These are phyloP conservation scores for Aspergillus funiculosus DNA, from an alignment of 495 filamentous ascomycete species.

Conservation along the genomic window DNA sequence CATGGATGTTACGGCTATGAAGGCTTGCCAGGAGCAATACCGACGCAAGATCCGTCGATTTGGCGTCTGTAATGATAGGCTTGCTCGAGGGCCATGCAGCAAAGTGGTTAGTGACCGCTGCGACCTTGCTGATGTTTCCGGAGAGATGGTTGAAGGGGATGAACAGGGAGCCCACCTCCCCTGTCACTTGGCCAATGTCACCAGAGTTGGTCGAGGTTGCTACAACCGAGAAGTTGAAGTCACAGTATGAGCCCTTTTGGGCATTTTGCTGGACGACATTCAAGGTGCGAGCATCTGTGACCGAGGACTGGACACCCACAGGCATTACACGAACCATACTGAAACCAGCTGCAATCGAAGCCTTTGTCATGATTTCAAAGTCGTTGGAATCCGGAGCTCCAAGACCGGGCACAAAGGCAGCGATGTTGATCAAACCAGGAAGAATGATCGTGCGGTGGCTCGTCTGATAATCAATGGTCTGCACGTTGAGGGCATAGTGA, in stretches of 20 bases:
- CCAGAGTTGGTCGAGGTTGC: constrained; percentile 72
- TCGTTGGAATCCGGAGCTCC: constrained; percentile 59
- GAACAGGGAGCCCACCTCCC: constrained; percentile 77
- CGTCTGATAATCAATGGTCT: constrained; percentile 81
- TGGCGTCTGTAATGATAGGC: constrained; percentile 80
- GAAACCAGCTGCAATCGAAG: constrained; percentile 73
- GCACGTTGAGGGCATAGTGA: constrained; percentile 75
- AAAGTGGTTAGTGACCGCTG: constrained; percentile 75
- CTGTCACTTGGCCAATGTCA: constrained; percentile 64
- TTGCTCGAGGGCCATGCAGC: constrained; percentile 75
- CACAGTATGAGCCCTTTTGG: constrained; percentile 61
- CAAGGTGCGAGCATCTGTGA: constrained; percentile 66
- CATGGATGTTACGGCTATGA: constrained; percentile 77
- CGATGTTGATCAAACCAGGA: constrained; percentile 73
- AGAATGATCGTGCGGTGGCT: constrained; percentile 72
- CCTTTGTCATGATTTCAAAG: constrained; percentile 64
- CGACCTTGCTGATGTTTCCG: constrained; percentile 82
- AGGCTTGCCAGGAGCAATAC: constrained; percentile 75
- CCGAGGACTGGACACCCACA: constrained; percentile 62
- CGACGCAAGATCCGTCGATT: constrained; percentile 75
- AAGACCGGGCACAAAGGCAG: constrained; percentile 73
- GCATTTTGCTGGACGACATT: constrained; percentile 73
- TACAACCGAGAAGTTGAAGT: constrained; percentile 82
- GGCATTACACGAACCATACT: constrained; percentile 82
- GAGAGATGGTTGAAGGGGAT: constrained; percentile 85